phyloP scores from a whole-genome alignment of 1,284 basidiomycete genomes.

The Tausonia pullulans region DNA sequence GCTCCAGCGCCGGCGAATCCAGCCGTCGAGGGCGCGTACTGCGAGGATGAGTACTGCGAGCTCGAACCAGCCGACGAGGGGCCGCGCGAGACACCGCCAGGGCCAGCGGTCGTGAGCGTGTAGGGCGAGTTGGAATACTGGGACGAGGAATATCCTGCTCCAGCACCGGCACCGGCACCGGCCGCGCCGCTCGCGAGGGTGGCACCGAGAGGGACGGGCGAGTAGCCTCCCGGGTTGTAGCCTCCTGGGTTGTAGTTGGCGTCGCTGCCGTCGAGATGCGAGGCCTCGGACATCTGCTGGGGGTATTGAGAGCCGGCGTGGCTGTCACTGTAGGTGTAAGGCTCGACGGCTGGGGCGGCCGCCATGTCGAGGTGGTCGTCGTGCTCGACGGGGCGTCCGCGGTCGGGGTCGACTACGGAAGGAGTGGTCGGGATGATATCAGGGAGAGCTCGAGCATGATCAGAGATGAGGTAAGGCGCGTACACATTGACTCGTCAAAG shows the following conservation, averaged over 20 bases:
- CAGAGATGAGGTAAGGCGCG: neutral
- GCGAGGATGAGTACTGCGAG: neutral
- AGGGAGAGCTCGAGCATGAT: neutral
- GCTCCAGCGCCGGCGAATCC: neutral
- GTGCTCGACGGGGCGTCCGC: conserved; percentile 13
- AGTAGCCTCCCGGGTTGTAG: conserved; percentile 2
- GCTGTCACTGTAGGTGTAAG: conserved; percentile 11
- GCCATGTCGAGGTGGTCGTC: conserved; percentile 10
- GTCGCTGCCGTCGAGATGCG: neutral
- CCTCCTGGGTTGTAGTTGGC: neutral
- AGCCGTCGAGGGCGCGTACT: neutral
- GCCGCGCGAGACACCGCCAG: conserved; percentile 6
- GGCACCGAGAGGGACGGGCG: neutral
- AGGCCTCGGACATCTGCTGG: conserved; percentile 12
- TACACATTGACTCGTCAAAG: conserved; percentile 17
- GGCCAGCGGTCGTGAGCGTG: neutral
- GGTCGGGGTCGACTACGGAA: conserved; percentile 15
- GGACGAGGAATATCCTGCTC: neutral
- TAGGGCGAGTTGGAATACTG: neutral
- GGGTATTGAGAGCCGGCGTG: neutral
- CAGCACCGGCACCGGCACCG: conserved; percentile 1
- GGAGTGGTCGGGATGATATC: neutral
- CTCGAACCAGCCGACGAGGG: conserved; percentile 2
- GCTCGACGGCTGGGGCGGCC: conserved; percentile 11
- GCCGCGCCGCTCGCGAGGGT: neutral